Conservation (phyloP, 768 basidiomycete species). For the Amanita polypyramis region DNA sequence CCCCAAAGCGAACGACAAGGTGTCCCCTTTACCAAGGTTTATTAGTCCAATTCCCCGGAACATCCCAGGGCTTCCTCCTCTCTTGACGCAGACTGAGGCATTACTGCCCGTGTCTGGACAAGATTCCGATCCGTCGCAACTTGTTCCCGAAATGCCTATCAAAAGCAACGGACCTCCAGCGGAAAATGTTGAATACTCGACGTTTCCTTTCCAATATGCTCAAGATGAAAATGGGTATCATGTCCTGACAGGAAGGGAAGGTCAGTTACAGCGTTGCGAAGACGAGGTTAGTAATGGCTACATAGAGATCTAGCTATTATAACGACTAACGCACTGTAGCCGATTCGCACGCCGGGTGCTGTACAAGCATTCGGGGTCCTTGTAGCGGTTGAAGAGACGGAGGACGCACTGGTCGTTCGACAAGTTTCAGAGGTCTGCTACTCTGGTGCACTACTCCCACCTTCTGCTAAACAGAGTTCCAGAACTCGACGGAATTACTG, state of each 20-base stretch:
- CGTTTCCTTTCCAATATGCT: slow-evolving; percentile 55
- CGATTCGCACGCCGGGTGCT: slow-evolving; percentile 73
- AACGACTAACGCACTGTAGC: slow-evolving; percentile 28
- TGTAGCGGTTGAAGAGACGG: slow-evolving; percentile 54
- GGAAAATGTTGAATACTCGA: slow-evolving; percentile 20
- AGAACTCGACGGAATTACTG: slow-evolving; percentile 71
- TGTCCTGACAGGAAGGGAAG: slow-evolving; percentile 61
- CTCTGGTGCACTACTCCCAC: background rate
- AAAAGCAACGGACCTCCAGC: background rate
- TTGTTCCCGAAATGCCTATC: background rate
- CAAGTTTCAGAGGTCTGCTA: slow-evolving; percentile 69
- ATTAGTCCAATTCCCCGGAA: background rate
- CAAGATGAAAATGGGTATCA: slow-evolving; percentile 60
- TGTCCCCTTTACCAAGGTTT: background rate
- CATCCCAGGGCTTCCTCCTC: background rate
- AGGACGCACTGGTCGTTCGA: slow-evolving; percentile 48
- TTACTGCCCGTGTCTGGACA: background rate
- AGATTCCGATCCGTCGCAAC: too few relatives aligned
- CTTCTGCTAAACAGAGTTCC: background rate
- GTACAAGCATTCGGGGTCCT: slow-evolving; percentile 80
- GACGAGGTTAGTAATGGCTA: slow-evolving; percentile 46
- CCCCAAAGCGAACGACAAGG: background rate
- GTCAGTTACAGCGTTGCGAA: slow-evolving; percentile 54
- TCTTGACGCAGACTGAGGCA: background rate
- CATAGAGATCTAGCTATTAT: background rate